Percentiles rank a stretch among this genome's conserved stretches.
phyloP scores from a whole-genome alignment of 176 grass and related monocot genomes.

The Oryza meyeriana region DNA sequence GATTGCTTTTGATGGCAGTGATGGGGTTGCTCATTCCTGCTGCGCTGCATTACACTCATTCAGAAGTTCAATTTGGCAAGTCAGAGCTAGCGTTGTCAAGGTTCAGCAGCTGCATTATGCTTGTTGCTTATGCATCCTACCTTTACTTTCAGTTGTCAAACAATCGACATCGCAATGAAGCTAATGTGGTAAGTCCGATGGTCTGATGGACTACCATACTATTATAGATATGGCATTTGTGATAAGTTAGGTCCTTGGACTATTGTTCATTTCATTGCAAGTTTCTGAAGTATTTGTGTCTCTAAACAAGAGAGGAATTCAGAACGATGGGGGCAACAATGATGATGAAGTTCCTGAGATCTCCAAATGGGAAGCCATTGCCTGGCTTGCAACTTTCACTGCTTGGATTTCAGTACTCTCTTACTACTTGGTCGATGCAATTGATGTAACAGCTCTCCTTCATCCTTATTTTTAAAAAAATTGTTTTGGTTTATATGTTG shows the following conservation, averaged over 20 bases:
- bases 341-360: slow-evolving; percentile 38
- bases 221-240: background rate
- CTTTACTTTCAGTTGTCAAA: slow-evolving; percentile 57
- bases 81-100: slow-evolving; percentile 69
- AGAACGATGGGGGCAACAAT: slow-evolving; percentile 19
- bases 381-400: slow-evolving; percentile 72
- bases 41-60: slow-evolving; percentile 69
- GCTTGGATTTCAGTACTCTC: slow-evolving; percentile 69
- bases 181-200: slow-evolving; percentile 37
- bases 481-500: background rate
- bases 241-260: background rate
- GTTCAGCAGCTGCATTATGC: slow-evolving; percentile 84
- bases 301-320: slow-evolving; percentile 43
- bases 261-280: background rate
- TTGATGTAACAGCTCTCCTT: slow-evolving; percentile 38
- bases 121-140: slow-evolving; percentile 71
- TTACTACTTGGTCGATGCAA: slow-evolving; percentile 61
- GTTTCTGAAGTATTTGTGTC: slow-evolving; percentile 17
- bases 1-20: slow-evolving; percentile 80
- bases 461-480: background rate
- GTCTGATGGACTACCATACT: background rate
- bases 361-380: slow-evolving; percentile 65
- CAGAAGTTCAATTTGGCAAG: slow-evolving; percentile 61
- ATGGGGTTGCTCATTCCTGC: slow-evolving; percentile 65
- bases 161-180: slow-evolving; percentile 14